Conservation (phyloP, 2,329 filamentous ascomycete genomes). For the Nannizziopsis arthrosporioides region DNA sequence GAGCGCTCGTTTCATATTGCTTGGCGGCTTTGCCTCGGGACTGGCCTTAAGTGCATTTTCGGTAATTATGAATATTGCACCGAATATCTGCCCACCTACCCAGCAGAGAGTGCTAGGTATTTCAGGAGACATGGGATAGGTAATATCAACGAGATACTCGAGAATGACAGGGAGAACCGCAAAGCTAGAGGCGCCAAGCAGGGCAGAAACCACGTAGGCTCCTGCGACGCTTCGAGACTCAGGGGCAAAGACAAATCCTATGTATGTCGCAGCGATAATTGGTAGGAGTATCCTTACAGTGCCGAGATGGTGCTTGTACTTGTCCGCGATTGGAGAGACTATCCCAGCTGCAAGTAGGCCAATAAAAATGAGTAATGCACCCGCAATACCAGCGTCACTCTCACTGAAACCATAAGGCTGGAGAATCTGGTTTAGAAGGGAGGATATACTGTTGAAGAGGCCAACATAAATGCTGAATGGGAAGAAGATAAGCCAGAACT, state of each 20-base stretch:
- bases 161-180: constrained; percentile 69
- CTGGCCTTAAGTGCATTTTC: constrained; percentile 58
- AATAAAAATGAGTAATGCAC: constrained; percentile 77
- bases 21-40: constrained; percentile 44
- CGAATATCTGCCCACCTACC: constrained; percentile 74
- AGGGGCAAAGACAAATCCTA: constrained; percentile 73
- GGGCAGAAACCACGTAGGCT: constrained; percentile 60
- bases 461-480: constrained; percentile 80
- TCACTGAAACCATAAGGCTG: constrained; percentile 74
- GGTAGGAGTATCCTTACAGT: constrained; percentile 65
- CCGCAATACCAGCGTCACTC: constrained; percentile 76
- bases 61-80: constrained; percentile 71
- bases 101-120: constrained; percentile 74
- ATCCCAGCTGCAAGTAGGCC: constrained; percentile 69
- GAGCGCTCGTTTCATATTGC: constrained; percentile 62
- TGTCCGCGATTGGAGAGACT: constrained; percentile 69
- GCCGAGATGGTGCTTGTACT: constrained; percentile 64
- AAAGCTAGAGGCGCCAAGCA: constrained; percentile 73
- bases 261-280: constrained; percentile 58
- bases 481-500: constrained; percentile 69
- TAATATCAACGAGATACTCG: constrained; percentile 78
- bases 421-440: constrained; percentile 81
- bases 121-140: constrained; percentile 76
- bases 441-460: constrained; percentile 86
- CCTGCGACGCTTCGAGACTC: constrained; percentile 40